Evolutionary conservation across 208 protist genomes (phyloP).

Genomic region (Porcisia hertigi): DNA sequence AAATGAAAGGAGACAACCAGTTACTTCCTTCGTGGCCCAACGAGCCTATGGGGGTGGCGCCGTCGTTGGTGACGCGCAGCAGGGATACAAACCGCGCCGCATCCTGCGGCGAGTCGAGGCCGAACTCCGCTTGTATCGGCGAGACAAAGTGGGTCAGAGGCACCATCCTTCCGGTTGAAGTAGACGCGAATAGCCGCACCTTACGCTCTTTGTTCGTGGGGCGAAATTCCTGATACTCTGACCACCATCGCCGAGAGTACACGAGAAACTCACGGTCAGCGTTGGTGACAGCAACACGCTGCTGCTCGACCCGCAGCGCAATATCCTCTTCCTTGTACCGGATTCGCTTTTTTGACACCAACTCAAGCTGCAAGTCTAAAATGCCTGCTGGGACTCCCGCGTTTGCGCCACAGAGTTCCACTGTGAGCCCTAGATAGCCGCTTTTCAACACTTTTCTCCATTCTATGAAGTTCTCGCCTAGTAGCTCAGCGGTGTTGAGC

Average conservation of each 20-base stretch:
- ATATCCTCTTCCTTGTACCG: constrained; percentile 85
- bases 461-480: constrained; percentile 91
- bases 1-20: constrained; percentile 85
- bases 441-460: constrained; percentile 91
- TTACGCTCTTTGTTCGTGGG: constrained; percentile 69
- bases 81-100: constrained; percentile 92
- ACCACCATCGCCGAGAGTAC: constrained; percentile 92
- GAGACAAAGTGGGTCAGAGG: constrained; percentile 89
- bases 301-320: constrained; percentile 63
- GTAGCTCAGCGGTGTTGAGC: constrained; percentile 54
- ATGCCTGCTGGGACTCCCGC: constrained; percentile 90
- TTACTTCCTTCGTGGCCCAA: constrained; percentile 22
- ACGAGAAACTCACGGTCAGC: constrained; percentile 93
- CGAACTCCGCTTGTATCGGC: constrained; percentile 65
- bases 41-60: constrained; percentile 32
- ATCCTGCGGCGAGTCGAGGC: constrained; percentile 79
- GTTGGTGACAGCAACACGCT: constrained; percentile 79
- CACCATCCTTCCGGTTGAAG: constrained; percentile 76
- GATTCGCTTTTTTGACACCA: constrained; percentile 63
- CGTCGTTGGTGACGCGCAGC: constrained; percentile 53
- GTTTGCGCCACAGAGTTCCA: constrained; percentile 89
- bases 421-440: constrained; percentile 83
- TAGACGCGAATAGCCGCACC: constrained; percentile 90
- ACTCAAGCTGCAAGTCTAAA: constrained; percentile 88
- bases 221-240: constrained; percentile 74